Evolutionary conservation across 164 flowering plant species (phyloP).

Genomic region (Nelumbo lutea): DNA sequence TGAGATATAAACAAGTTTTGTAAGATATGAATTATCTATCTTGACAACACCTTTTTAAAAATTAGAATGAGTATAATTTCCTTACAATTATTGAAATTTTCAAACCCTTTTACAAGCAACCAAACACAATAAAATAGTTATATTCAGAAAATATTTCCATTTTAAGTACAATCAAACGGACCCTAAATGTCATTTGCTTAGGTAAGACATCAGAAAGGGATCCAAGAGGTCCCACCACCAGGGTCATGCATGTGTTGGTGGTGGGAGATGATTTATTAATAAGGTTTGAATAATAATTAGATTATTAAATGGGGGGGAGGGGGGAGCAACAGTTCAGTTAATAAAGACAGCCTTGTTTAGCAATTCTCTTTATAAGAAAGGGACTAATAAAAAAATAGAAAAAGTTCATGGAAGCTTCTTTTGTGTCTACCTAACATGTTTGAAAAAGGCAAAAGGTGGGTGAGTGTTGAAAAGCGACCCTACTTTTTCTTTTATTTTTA

Average conservation of each 20-base stretch:
- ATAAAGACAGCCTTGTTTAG: background rate
- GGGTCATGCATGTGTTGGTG: conserved; percentile 39
- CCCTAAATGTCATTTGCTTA: background rate
- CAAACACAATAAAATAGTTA: too few relatives aligned
- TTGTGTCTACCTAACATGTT: conserved; percentile 60
- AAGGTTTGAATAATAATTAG: conserved; percentile 3
- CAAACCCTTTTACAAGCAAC: too few relatives aligned
- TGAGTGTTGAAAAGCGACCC: conserved; percentile 28
- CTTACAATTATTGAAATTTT: too few relatives aligned
- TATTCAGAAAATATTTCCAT: too few relatives aligned
- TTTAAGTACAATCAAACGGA: background rate
- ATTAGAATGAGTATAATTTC: too few relatives aligned
- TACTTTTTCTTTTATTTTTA: too few relatives aligned
- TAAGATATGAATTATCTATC: too few relatives aligned
- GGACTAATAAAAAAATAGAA: conserved; percentile 8
- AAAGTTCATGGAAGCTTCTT: conserved; percentile 56
- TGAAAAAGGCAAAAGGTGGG: conserved; percentile 33
- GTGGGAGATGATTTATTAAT: conserved; percentile 26
- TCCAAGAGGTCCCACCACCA: conserved; percentile 12
- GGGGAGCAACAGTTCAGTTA: background rate
- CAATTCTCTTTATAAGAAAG: background rate
- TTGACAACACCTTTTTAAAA: too few relatives aligned
- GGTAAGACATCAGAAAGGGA: too few relatives aligned
- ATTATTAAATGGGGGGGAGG: conserved; percentile 12
- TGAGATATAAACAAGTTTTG: too few relatives aligned